Percentiles rank a stretch among this genome's conserved stretches.
These are phyloP conservation scores for Bisporella sp. DNA, from an alignment of 2,329 filamentous ascomycete species.

Conservation along the genomic window DNA sequence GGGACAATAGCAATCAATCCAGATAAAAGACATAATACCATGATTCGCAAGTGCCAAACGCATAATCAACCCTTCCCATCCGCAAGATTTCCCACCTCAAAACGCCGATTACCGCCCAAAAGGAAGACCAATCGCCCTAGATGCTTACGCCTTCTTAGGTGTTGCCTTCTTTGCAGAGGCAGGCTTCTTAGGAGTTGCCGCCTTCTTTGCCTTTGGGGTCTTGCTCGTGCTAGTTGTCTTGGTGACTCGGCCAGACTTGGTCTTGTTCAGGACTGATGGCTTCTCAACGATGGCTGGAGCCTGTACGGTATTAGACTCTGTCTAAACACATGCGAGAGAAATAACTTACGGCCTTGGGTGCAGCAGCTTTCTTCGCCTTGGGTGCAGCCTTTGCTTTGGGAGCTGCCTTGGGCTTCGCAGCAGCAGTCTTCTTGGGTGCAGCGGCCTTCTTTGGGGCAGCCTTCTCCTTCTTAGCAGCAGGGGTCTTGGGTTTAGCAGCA, in stretches of 20 bases:
- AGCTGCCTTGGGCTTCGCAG: conserved; percentile 26
- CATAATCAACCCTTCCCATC: conserved; percentile 3
- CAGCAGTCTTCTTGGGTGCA: conserved; percentile 29
- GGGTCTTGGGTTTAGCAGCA: conserved; percentile 25
- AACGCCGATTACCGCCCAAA: conserved; percentile 20
- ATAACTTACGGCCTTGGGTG: conserved; percentile 20
- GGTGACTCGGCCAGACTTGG: conserved; percentile 66
- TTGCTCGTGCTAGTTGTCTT: conserved; percentile 52
- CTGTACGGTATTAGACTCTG: conserved; percentile 29
- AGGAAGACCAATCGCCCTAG: conserved; percentile 3
- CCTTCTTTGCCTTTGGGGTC: conserved; percentile 40
- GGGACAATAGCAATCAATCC: background rate
- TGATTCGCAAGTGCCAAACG: conserved; percentile 8
- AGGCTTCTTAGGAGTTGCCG: conserved; percentile 25
- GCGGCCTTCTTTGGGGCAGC: conserved; percentile 42
- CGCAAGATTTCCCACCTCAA: conserved; percentile 11
- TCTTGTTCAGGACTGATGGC: conserved; percentile 57
- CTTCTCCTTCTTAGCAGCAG: conserved; percentile 32
- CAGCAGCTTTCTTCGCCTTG: conserved; percentile 27
- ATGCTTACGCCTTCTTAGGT: conserved; percentile 23
- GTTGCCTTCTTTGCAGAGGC: conserved; percentile 12
- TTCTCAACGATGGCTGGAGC: conserved; percentile 59
- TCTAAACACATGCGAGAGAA: background rate
- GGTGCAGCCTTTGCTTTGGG: conserved; percentile 28
- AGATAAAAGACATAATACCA: background rate